Evolutionary conservation across 768 basidiomycete species (phyloP).

Genomic region (Boletus rufocinnamomeus): DNA sequence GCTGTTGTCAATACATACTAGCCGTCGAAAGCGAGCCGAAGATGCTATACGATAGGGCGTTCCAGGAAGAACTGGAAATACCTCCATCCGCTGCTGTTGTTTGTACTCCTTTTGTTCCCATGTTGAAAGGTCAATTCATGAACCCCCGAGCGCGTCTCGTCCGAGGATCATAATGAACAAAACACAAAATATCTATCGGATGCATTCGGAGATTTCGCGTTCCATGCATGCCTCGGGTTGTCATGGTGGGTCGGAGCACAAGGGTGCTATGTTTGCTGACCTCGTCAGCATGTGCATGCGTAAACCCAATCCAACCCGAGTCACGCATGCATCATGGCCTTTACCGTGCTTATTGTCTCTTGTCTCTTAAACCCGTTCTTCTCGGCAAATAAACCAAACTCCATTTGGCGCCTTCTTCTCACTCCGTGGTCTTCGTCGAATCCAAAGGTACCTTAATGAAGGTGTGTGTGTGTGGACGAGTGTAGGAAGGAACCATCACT

Average conservation of each 20-base stretch:
- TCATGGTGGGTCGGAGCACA: background rate
- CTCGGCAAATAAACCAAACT: constrained; percentile 19
- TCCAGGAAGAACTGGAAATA: background rate
- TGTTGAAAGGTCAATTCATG: background rate
- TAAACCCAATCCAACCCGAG: constrained; percentile 4
- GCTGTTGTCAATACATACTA: background rate
- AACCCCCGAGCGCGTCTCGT: background rate
- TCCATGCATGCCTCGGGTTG: constrained; percentile 1
- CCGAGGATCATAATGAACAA: constrained; percentile 3
- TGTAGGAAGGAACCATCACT: constrained; percentile 58
- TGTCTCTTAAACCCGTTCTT: constrained; percentile 48
- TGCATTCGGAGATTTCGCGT: background rate
- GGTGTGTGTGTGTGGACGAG: constrained; percentile 65
- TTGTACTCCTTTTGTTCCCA: background rate
- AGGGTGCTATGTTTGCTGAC: background rate
- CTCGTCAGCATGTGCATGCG: constrained; percentile 4
- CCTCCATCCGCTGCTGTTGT: background rate
- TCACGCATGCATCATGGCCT: background rate
- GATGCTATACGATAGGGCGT: background rate
- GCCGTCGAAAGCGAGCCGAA: background rate
- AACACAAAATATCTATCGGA: background rate
- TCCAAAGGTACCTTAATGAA: constrained; percentile 59
- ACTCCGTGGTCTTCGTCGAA: constrained; percentile 38
- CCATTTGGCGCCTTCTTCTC: constrained; percentile 26
- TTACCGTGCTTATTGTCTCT: constrained; percentile 50